Conservation (phyloP, 2,329 filamentous ascomycete species). For the Raffaelea deltoideospora region DNA sequence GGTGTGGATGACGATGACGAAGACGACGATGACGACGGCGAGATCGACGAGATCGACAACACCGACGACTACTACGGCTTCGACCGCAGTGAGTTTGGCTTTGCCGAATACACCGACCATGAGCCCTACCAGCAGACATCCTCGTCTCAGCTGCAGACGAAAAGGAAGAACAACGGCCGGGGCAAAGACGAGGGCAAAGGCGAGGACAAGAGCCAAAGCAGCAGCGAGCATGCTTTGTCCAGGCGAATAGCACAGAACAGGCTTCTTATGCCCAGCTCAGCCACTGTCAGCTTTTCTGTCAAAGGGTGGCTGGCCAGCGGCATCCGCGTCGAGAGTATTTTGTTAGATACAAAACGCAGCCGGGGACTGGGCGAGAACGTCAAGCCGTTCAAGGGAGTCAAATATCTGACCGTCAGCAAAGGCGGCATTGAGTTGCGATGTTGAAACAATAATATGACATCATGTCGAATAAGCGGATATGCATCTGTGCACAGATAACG, state of each 20-base stretch:
- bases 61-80: constrained; percentile 23
- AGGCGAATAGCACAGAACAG: too few relatives aligned
- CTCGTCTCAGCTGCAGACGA: constrained; percentile 17
- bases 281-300: constrained; percentile 55
- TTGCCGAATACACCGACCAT: constrained; percentile 36
- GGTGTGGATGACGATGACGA: constrained; percentile 31
- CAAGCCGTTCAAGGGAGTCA: constrained; percentile 95
- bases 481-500: too few relatives aligned
- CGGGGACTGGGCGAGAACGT: constrained; percentile 73
- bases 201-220: background rate
- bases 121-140: constrained; percentile 36
- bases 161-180: constrained; percentile 13
- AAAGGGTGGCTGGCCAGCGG: constrained; percentile 56
- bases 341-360: constrained; percentile 63
- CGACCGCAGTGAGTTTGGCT: constrained; percentile 36
- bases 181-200: constrained; percentile 1
- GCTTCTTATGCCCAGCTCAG: constrained; percentile 66
- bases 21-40: constrained; percentile 26
- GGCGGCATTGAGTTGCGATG: constrained; percentile 50
- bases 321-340: constrained; percentile 51
- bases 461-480: too few relatives aligned
- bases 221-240: too few relatives aligned
- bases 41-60: constrained; percentile 28
- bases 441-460: constrained; percentile 17
- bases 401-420: constrained; percentile 72